Percentiles rank a stretch among this genome's conserved stretches.
These are phyloP conservation scores for Leccinum rimulosum DNA, from an alignment of 768 basidiomycete genomes.

Conservation along the genomic window DNA sequence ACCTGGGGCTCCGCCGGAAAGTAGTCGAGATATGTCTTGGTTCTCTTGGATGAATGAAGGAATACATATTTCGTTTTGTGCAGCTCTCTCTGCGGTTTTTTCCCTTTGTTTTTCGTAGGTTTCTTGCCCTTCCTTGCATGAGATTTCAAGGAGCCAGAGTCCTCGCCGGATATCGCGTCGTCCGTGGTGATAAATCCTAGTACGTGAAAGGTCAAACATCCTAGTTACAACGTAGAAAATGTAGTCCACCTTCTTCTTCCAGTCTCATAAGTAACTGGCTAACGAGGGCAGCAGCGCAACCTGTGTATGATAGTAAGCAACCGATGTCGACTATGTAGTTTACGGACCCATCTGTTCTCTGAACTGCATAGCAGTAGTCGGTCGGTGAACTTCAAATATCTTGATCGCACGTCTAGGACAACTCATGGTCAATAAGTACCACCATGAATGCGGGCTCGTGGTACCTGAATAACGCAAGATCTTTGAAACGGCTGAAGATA, in stretches of 20 bases:
- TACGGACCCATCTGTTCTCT: slow-evolving; percentile 57
- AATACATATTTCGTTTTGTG: slow-evolving; percentile 61
- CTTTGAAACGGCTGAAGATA: slow-evolving; percentile 63
- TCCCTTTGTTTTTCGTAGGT: slow-evolving; percentile 41
- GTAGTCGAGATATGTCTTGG: slow-evolving; percentile 58
- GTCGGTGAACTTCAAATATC: slow-evolving; percentile 51
- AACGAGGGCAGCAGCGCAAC: slow-evolving; percentile 51
- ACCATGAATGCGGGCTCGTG: neutral
- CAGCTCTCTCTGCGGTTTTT: slow-evolving; percentile 45
- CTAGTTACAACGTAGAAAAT: neutral
- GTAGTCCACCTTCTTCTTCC: slow-evolving; percentile 59
- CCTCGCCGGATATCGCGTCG: slow-evolving; percentile 42
- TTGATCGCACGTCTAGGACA: slow-evolving; percentile 63
- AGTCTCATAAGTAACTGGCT: slow-evolving; percentile 66
- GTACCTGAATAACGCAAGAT: slow-evolving; percentile 71
- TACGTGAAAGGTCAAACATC: slow-evolving; percentile 7
- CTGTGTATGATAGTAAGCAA: slow-evolving; percentile 32
- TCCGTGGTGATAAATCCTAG: slow-evolving; percentile 62
- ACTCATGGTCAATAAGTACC: neutral
- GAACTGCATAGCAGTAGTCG: slow-evolving; percentile 49
- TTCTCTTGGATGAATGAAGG: slow-evolving; percentile 44
- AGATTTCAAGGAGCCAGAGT: slow-evolving; percentile 42
- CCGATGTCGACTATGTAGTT: neutral
- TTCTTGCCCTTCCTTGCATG: slow-evolving; percentile 40
- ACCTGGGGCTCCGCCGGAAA: slow-evolving; percentile 60